phyloP scores from a whole-genome alignment of 2,329 filamentous ascomycete genomes.

The Periconia digitata region DNA sequence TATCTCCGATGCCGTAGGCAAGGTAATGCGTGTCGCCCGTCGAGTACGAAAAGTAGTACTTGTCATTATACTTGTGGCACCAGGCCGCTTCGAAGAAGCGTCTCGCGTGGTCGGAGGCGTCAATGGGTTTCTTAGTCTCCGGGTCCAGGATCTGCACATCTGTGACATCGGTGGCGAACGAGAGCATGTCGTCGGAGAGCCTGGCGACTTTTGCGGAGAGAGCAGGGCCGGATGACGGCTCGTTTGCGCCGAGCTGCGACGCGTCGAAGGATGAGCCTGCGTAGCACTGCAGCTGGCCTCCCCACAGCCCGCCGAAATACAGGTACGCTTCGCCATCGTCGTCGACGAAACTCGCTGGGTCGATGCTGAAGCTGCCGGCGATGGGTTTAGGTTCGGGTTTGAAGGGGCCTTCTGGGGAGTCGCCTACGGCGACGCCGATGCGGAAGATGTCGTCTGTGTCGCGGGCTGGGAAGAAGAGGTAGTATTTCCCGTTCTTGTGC shows the following conservation, averaged over 20 bases:
- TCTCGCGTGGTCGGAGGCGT: slow-evolving; percentile 69
- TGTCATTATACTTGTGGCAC: slow-evolving; percentile 71
- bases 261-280: slow-evolving; percentile 56
- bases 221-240: slow-evolving; percentile 49
- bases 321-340: slow-evolving; percentile 65
- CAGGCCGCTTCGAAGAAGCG: slow-evolving; percentile 81
- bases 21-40: slow-evolving; percentile 78
- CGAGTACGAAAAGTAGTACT: slow-evolving; percentile 77
- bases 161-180: slow-evolving; percentile 57
- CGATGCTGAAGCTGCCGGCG: slow-evolving; percentile 71
- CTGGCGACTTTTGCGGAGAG: slow-evolving; percentile 68
- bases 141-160: slow-evolving; percentile 68
- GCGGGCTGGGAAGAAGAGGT: slow-evolving; percentile 75
- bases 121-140: slow-evolving; percentile 57
- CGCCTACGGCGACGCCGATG: slow-evolving; percentile 69
- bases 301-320: slow-evolving; percentile 81
- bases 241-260: slow-evolving; percentile 21
- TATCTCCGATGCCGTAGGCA: slow-evolving; percentile 66
- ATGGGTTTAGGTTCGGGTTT: slow-evolving; percentile 65
- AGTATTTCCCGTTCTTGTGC: slow-evolving; percentile 68
- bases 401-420: slow-evolving; percentile 70
- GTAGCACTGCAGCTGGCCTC: slow-evolving; percentile 79
- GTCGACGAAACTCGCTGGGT: slow-evolving; percentile 75
- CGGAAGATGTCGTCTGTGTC: slow-evolving; percentile 71
- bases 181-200: slow-evolving; percentile 66